phyloP scores from a whole-genome alignment of 2,329 filamentous ascomycete species.

The Chaetomiaceae sp. region DNA sequence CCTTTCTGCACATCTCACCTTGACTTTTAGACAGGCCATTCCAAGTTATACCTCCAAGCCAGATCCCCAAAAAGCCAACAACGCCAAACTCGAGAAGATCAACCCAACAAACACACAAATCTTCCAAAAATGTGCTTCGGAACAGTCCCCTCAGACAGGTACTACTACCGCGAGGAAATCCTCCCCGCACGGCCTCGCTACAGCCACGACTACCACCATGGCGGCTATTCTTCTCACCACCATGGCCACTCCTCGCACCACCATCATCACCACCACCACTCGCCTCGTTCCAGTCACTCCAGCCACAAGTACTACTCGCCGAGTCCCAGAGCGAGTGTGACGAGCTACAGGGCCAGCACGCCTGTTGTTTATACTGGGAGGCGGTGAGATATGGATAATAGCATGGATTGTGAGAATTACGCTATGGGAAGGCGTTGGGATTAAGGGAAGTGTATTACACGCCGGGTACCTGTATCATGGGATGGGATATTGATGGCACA shows the following conservation, averaged over 20 bases:
- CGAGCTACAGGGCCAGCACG: conserved; percentile 29
- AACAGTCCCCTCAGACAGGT: conserved; percentile 39
- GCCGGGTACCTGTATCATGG: no score
- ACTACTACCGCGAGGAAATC: conserved; percentile 54
- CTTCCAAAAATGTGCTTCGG: conserved; percentile 48
- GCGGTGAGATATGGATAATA: neutral
- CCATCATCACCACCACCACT: conserved; percentile 20
- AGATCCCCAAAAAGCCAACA: no score
- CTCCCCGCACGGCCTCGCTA: conserved; percentile 41
- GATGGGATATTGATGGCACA: no score
- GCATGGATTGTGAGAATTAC: no score
- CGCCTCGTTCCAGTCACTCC: conserved; percentile 35
- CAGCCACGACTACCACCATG: conserved; percentile 33
- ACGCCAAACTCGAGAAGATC: neutral
- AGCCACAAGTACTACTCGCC: conserved; percentile 26
- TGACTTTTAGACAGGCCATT: no score
- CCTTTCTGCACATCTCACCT: no score
- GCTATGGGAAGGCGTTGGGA: no score
- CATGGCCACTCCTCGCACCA: conserved; percentile 7
- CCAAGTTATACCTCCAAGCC: no score
- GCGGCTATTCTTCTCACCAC: no score
- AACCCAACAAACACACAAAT: neutral
- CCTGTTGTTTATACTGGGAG: conserved; percentile 37
- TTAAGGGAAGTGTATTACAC: no score
- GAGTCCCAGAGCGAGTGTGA: conserved; percentile 40